Percentiles rank a stretch among this genome's conserved stretches.
These are phyloP conservation scores for Pythium scleroteichum DNA, from an alignment of 352 stramenopile species.

Conservation along the genomic window DNA sequence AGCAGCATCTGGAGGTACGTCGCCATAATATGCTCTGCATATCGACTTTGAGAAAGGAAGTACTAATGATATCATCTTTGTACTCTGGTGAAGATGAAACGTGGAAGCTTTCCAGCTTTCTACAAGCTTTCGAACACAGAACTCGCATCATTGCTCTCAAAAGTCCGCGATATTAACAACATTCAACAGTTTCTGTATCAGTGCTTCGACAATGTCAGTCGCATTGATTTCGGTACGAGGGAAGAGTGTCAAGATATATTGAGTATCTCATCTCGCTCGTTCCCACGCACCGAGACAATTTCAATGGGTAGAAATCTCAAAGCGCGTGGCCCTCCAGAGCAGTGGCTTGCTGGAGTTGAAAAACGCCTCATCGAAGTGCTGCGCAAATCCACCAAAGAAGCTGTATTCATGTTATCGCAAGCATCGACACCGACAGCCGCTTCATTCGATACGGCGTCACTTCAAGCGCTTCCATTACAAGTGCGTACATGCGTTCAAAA, in stretches of 20 bases:
- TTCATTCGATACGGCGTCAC: slow-evolving; percentile 5
- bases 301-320: slow-evolving; percentile 76
- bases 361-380: slow-evolving; percentile 61
- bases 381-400: slow-evolving; percentile 51
- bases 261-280: slow-evolving; percentile 37
- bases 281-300: slow-evolving; percentile 47
- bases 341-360: slow-evolving; percentile 64
- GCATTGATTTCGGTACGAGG: slow-evolving; percentile 56
- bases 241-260: slow-evolving; percentile 69
- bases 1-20: slow-evolving; percentile 54
- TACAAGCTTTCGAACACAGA: slow-evolving; percentile 68
- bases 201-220: slow-evolving; percentile 71
- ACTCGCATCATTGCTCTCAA: slow-evolving; percentile 51
- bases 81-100: slow-evolving; percentile 57
- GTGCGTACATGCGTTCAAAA: slow-evolving; percentile 14
- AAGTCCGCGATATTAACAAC: slow-evolving; percentile 40
- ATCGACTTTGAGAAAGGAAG: too few species aligned
- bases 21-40: too few species aligned
- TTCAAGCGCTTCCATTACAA: slow-evolving; percentile 22
- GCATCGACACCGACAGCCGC: not conserved
- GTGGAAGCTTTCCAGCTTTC: slow-evolving; percentile 59
- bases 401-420: slow-evolving; percentile 22
- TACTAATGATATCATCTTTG: too few species aligned
- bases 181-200: slow-evolving; percentile 62
- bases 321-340: slow-evolving; percentile 60